These are phyloP conservation scores for Didymella segeticola DNA, from an alignment of 2,329 filamentous ascomycete species.

Conservation along the genomic window DNA sequence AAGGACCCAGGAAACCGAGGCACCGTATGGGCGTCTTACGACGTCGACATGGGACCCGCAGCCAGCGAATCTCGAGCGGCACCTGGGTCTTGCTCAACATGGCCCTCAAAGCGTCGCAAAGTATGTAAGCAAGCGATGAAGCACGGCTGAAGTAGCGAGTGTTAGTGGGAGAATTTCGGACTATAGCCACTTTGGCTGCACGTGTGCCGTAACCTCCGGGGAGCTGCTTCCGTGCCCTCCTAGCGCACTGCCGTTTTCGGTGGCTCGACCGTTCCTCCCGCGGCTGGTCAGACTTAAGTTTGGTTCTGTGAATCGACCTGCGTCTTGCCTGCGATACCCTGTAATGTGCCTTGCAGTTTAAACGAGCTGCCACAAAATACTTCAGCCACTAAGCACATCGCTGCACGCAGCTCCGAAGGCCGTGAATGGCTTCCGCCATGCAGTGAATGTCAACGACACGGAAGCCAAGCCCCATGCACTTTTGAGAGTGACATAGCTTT, in stretches of 20 bases:
- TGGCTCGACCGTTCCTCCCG: conserved; percentile 9
- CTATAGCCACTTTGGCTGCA: conserved; percentile 7
- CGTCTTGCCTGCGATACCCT: conserved; percentile 2
- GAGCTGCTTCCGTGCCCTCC: background rate
- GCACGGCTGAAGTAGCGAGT: background rate
- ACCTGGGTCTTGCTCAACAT: conserved; percentile 1
- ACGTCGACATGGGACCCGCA: background rate
- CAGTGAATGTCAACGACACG: background rate
- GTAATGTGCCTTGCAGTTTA: conserved; percentile 13
- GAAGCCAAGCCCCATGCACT: background rate
- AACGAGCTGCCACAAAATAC: background rate
- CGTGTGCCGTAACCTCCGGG: conserved; percentile 5
- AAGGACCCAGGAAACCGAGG: background rate
- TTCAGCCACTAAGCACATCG: conserved; percentile 1
- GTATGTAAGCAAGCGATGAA: background rate
- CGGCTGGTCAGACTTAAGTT: conserved; percentile 1
- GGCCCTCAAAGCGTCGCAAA: background rate
- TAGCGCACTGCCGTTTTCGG: conserved; percentile 4
- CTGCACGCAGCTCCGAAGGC: background rate
- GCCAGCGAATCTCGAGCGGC: background rate
- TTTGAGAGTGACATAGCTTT: conserved; percentile 3
- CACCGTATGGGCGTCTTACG: background rate
- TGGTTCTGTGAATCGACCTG: conserved; percentile 1
- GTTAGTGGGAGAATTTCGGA: background rate
- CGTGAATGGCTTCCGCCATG: background rate